Evolutionary conservation across 345 rosid genomes (phyloP).

Genomic region (Punica granatum): DNA sequence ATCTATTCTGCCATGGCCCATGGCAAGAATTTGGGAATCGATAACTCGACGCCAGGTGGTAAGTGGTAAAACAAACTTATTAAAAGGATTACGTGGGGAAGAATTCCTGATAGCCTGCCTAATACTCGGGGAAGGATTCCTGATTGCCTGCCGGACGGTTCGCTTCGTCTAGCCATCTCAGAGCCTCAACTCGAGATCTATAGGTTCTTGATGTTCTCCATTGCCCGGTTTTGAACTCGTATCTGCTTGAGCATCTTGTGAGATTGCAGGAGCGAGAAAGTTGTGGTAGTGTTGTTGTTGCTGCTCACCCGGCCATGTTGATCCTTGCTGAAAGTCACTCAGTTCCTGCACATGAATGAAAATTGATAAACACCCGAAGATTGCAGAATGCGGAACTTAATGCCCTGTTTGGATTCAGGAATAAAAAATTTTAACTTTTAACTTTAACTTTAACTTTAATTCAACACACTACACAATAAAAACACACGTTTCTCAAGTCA

Average conservation of each 20-base stretch:
- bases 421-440: no score
- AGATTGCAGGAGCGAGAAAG: conserved; percentile 31
- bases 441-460: no score
- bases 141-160: neutral
- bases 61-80: neutral
- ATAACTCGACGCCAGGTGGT: neutral
- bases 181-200: conserved; percentile 51
- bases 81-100: no score
- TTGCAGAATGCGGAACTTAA: neutral
- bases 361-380: neutral
- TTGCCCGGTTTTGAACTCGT: conserved; percentile 7
- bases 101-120: no score
- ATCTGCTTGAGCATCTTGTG: conserved; percentile 16
- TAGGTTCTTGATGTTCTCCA: conserved; percentile 26
- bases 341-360: conserved; percentile 16
- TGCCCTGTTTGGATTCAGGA: no score
- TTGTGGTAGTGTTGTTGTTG: conserved; percentile 21
- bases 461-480: no score
- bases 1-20: neutral
- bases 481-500: no score
- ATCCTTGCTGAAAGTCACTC: conserved; percentile 8
- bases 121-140: neutral
- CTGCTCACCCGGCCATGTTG: conserved; percentile 9
- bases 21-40: neutral
- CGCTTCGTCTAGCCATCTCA: conserved; percentile 1